Conservation (phyloP, 169 alveolate genomes). For the Eimeria praecox region DNA sequence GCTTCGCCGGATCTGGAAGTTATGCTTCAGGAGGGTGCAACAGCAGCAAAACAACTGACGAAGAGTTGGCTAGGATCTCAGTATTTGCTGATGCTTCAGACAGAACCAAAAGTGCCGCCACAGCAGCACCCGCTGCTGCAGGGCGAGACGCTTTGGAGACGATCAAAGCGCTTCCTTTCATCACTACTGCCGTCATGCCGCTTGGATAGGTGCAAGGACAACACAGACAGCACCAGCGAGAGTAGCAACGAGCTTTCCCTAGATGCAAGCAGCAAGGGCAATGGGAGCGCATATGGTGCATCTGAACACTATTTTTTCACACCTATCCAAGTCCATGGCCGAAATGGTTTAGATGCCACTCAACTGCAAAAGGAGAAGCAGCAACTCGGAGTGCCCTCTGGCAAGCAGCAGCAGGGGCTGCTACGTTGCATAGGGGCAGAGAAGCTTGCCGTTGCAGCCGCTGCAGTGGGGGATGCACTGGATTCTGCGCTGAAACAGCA, state of each 20-base stretch:
- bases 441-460: slow-evolving; percentile 40
- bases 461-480: slow-evolving; percentile 32
- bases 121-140: not conserved
- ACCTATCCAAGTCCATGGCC: not conserved
- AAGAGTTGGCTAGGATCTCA: slow-evolving; percentile 13
- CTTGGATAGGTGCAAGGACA: not conserved
- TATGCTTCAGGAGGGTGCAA: slow-evolving; percentile 29
- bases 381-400: not conserved
- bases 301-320: not conserved
- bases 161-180: not conserved
- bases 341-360: not conserved
- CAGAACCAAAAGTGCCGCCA: not conserved
- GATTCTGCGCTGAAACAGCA: not conserved
- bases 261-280: not conserved
- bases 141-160: not conserved
- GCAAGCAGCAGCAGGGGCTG: slow-evolving; percentile 32
- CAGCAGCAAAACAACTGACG: slow-evolving; percentile 22
- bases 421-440: slow-evolving; percentile 49
- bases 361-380: not conserved
- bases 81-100: slow-evolving; percentile 10
- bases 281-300: not conserved
- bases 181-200: not conserved
- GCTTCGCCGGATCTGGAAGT: not conserved
- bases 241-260: not conserved
- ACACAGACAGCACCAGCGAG: not conserved